Evolutionary conservation across 768 basidiomycete genomes (phyloP).

Genomic region (Tephrocybe sp.): DNA sequence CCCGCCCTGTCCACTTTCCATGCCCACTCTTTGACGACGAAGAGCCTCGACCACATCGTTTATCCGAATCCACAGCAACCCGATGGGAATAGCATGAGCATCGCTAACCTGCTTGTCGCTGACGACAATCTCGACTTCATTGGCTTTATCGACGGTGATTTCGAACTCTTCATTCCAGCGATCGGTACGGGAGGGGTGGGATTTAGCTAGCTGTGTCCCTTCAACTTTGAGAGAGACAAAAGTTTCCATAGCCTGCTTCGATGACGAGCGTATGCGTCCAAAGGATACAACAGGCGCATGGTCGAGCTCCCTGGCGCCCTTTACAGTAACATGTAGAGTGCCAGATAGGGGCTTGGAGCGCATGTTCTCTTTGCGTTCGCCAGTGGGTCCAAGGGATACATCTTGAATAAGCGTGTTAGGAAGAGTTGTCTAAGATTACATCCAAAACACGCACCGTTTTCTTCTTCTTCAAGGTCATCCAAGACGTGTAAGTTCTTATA

Average conservation of each 20-base stretch:
- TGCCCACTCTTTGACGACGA: conserved; percentile 85
- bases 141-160: conserved; percentile 95
- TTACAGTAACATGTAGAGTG: conserved; percentile 84
- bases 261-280: conserved; percentile 65
- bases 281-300: conserved; percentile 76
- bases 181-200: conserved; percentile 91
- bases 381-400: conserved; percentile 57
- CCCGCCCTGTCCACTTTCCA: conserved; percentile 82
- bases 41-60: conserved; percentile 93
- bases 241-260: conserved; percentile 80
- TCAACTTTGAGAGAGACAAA: conserved; percentile 94
- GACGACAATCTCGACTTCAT: conserved; percentile 95
- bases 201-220: conserved; percentile 88
- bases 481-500: conserved; percentile 96
- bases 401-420: conserved; percentile 19
- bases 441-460: conserved; percentile 45
- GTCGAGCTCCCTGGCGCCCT: conserved; percentile 90
- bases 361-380: conserved; percentile 88
- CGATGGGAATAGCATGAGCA: conserved; percentile 81
- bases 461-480: conserved; percentile 86
- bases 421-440: neutral
- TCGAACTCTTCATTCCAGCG: conserved; percentile 98
- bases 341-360: conserved; percentile 94
- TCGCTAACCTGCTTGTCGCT: conserved; percentile 90
- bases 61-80: conserved; percentile 92